Conservation (phyloP, 2,329 filamentous ascomycete species). For the Delphinella strobiligena region DNA sequence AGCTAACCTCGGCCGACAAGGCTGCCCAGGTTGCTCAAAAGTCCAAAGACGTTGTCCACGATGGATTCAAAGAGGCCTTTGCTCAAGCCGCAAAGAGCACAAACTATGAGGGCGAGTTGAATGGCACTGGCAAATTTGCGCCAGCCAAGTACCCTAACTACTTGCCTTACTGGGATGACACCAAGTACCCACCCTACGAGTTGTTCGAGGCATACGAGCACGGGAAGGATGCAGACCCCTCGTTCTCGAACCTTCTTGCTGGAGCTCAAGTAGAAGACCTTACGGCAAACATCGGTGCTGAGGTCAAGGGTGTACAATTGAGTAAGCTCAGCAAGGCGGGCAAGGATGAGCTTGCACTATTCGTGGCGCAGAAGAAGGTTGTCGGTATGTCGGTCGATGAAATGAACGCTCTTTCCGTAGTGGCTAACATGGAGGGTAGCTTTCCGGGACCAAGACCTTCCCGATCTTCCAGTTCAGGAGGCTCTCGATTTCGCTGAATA, state of each 20-base stretch:
- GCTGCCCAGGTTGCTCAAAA: constrained; percentile 15
- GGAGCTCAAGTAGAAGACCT: constrained; percentile 43
- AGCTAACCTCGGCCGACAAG: constrained; percentile 12
- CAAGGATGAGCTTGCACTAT: constrained; percentile 65
- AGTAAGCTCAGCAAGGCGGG: constrained; percentile 54
- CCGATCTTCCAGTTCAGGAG: constrained; percentile 54
- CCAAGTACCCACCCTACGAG: constrained; percentile 50
- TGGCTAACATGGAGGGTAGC: constrained; percentile 24
- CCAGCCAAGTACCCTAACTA: constrained; percentile 59
- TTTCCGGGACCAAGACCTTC: constrained; percentile 61
- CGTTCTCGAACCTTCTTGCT: constrained; percentile 56
- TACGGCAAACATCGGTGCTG: constrained; percentile 62
- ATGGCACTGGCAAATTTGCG: constrained; percentile 41
- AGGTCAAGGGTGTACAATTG: constrained; percentile 59
- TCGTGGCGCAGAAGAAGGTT: constrained; percentile 66
- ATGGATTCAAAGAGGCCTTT: constrained; percentile 30
- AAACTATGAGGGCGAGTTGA: constrained; percentile 39
- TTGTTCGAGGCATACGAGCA: constrained; percentile 64
- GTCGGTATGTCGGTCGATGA: constrained; percentile 47
- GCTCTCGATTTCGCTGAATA: constrained; percentile 60
- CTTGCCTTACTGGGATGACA: constrained; percentile 23
- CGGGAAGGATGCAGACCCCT: constrained; percentile 60
- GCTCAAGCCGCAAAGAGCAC: constrained; percentile 29
- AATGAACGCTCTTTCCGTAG: background rate
- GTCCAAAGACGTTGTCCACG: constrained; percentile 4